phyloP scores from a whole-genome alignment of 345 rosid species.

The Hibiscus mutabilis region DNA sequence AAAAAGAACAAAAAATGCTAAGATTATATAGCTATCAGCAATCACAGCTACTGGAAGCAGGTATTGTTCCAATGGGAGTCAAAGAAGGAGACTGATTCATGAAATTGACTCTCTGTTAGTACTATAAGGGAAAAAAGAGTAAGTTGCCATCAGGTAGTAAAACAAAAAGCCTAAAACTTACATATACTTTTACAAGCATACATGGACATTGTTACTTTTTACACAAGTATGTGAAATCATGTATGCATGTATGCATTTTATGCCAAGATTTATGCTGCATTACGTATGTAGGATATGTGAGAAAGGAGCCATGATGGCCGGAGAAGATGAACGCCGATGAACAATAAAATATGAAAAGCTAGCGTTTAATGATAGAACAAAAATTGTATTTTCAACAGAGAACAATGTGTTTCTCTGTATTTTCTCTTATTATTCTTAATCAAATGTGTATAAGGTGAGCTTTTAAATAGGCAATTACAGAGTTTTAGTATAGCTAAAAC shows the following conservation, averaged over 20 bases:
- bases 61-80: not conserved
- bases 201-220: not conserved
- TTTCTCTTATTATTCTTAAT: too few relatives aligned
- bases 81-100: not conserved
- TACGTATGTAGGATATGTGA: slow-evolving; percentile 41
- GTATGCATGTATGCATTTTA: not conserved
- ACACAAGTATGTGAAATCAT: not conserved
- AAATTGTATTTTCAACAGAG: too few relatives aligned
- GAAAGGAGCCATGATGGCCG: too few relatives aligned
- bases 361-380: too few relatives aligned
- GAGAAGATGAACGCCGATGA: too few relatives aligned
- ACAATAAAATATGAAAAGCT: too few relatives aligned
- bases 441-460: too few relatives aligned
- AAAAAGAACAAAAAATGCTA: not conserved
- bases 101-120: not conserved
- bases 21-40: not conserved
- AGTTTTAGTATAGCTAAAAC: too few relatives aligned
- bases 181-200: not conserved
- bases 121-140: not conserved
- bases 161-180: not conserved
- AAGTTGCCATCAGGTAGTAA: not conserved
- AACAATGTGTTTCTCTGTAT: too few relatives aligned
- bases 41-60: not conserved
- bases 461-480: too few relatives aligned
- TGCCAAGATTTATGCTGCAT: not conserved